Evolutionary conservation across 768 basidiomycete species (phyloP).

Genomic region (Mycena filopes): DNA sequence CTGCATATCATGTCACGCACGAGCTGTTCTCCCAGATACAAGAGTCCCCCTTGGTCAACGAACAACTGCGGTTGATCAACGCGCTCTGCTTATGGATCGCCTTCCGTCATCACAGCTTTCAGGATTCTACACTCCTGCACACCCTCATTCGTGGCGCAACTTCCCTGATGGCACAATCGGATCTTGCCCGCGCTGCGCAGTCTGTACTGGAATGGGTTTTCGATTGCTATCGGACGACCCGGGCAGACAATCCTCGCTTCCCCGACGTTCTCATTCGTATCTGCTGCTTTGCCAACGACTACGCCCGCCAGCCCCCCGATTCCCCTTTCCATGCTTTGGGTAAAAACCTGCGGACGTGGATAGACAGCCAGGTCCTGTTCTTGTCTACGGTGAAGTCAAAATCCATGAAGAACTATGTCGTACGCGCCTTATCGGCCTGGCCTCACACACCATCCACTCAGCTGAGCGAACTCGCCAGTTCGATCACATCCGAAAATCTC

Average conservation of each 20-base stretch:
- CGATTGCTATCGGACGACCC: conserved; percentile 54
- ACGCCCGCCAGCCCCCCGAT: conserved; percentile 47
- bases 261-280: conserved; percentile 78
- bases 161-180: conserved; percentile 71
- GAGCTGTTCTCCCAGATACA: conserved; percentile 76
- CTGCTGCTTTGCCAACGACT: conserved; percentile 68
- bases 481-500: conserved; percentile 59
- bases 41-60: conserved; percentile 78
- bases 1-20: conserved; percentile 82
- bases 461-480: conserved; percentile 56
- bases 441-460: conserved; percentile 67
- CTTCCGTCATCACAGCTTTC: conserved; percentile 63
- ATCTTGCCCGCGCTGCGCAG: conserved; percentile 75
- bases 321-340: conserved; percentile 49
- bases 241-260: conserved; percentile 60
- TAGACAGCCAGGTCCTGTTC: conserved; percentile 62
- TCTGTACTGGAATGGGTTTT: conserved; percentile 87
- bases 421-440: conserved; percentile 78
- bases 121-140: conserved; percentile 69
- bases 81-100: conserved; percentile 81
- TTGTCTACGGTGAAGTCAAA: conserved; percentile 48
- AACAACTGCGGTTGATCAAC: conserved; percentile 81
- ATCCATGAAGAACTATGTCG: conserved; percentile 44
- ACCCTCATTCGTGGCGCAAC: conserved; percentile 74
- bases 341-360: conserved; percentile 66